phyloP scores from a whole-genome alignment of 169 alveolate species.

The Plasmodium cynomolgi region DNA sequence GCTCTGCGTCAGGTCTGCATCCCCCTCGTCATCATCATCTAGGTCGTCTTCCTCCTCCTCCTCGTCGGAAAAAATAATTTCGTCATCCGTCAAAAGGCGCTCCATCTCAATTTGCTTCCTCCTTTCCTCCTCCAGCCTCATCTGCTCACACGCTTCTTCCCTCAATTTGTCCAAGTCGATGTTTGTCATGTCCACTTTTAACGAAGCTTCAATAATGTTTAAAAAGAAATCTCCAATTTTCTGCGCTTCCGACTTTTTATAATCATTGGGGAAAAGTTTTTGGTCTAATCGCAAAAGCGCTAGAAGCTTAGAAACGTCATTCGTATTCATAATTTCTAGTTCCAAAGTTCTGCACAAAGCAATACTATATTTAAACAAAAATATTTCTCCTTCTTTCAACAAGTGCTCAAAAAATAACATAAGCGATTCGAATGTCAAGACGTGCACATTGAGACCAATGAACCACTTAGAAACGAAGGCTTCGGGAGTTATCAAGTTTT shows the following conservation, averaged over 20 bases:
- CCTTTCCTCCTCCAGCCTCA: slow-evolving; percentile 80
- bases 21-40: background rate
- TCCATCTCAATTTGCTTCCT: slow-evolving; percentile 77
- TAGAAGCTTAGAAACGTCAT: slow-evolving; percentile 79
- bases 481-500: slow-evolving; percentile 83
- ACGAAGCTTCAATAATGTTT: slow-evolving; percentile 77
- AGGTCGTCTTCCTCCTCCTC: slow-evolving; percentile 44
- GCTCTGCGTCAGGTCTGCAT: background rate
- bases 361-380: slow-evolving; percentile 81
- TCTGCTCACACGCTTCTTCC: slow-evolving; percentile 77
- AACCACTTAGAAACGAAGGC: slow-evolving; percentile 88
- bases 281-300: slow-evolving; percentile 82
- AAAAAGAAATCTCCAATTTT: slow-evolving; percentile 77
- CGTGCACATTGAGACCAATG: slow-evolving; percentile 84
- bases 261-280: slow-evolving; percentile 77
- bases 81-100: slow-evolving; percentile 61
- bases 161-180: slow-evolving; percentile 75
- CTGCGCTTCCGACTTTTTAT: slow-evolving; percentile 61
- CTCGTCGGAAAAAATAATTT: slow-evolving; percentile 75
- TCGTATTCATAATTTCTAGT: slow-evolving; percentile 75
- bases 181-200: slow-evolving; percentile 67
- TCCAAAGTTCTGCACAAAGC: slow-evolving; percentile 78
- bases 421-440: slow-evolving; percentile 80
- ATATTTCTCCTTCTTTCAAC: slow-evolving; percentile 78
- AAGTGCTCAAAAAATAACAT: slow-evolving; percentile 77